Percentiles rank a stretch among this genome's conserved stretches.
These are phyloP conservation scores for Coffea eugenioides DNA, from an alignment of 257 asterid species.

Conservation along the genomic window DNA sequence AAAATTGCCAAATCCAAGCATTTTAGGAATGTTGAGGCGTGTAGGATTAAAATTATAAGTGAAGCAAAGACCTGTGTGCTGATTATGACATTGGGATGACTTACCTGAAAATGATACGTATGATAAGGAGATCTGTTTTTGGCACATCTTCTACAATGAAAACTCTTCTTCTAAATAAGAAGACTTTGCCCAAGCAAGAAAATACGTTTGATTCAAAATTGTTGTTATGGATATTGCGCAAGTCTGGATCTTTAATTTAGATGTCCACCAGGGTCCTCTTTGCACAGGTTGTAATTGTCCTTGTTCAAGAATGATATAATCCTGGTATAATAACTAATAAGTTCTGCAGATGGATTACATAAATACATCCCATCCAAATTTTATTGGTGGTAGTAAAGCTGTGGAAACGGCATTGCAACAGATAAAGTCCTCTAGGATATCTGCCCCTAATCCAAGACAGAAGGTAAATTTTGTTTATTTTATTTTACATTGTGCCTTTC, in stretches of 20 bases:
- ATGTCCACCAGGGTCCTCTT: not conserved
- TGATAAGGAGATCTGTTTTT: not conserved
- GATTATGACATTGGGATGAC: too few species aligned
- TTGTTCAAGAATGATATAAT: not conserved
- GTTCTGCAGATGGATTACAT: constrained; percentile 77
- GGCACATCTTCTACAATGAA: not conserved
- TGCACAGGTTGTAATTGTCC: not conserved
- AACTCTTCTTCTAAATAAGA: not conserved
- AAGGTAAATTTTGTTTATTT: constrained; percentile 40
- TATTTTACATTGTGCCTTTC: not conserved
- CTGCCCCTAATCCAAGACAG: constrained; percentile 47
- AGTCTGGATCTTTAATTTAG: not conserved
- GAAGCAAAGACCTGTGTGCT: not conserved
- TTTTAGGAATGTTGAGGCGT: too few species aligned
- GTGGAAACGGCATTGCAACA: constrained; percentile 68
- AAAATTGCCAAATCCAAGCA: too few species aligned
- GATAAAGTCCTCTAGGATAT: constrained; percentile 49
- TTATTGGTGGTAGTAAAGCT: constrained; percentile 90
- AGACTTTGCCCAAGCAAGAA: not conserved
- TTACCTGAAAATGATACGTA: too few species aligned
- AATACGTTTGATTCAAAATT: not conserved
- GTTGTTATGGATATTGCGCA: not conserved
- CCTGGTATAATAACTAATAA: constrained; percentile 3
- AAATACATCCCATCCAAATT: constrained; percentile 89
- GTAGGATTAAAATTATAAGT: not conserved